These are phyloP conservation scores for Epichloe aotearoae DNA, from an alignment of 2,329 filamentous ascomycete genomes.

Conservation along the genomic window DNA sequence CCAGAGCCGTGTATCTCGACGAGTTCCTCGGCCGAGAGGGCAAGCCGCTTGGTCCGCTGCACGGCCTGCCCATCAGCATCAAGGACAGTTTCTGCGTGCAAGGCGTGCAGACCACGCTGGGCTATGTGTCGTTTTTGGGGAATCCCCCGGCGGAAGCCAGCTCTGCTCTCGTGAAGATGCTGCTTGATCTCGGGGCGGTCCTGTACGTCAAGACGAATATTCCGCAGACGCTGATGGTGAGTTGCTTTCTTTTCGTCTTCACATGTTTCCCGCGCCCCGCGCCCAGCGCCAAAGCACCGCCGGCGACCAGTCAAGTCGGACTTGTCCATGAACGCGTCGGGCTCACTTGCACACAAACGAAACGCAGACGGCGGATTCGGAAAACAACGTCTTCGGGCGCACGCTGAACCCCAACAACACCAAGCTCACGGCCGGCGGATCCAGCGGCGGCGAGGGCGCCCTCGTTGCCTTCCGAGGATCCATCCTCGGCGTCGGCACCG, in stretches of 20 bases:
- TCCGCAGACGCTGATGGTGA: conserved; percentile 49
- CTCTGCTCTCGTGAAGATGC: conserved; percentile 13
- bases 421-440: conserved; percentile 13
- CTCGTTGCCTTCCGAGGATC: conserved; percentile 13
- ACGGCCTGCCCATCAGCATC: conserved; percentile 14
- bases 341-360: no score
- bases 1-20: conserved; percentile 9
- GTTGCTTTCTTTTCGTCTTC: background rate
- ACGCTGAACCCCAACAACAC: conserved; percentile 22
- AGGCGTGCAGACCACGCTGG: conserved; percentile 13
- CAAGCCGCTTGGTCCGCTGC: conserved; percentile 10
- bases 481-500: conserved; percentile 12
- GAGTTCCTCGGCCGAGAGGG: conserved; percentile 5
- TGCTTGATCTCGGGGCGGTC: conserved; percentile 15
- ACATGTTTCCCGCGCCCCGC: background rate
- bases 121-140: conserved; percentile 14
- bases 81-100: conserved; percentile 14
- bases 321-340: no score
- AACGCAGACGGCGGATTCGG: conserved; percentile 19
- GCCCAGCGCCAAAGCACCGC: background rate
- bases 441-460: conserved; percentile 12
- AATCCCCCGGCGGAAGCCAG: conserved; percentile 9
- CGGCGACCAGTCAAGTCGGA: no score
- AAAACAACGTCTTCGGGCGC: conserved; percentile 22
- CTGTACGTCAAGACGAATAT: conserved; percentile 33